These are phyloP conservation scores for Emericellopsis cladophorae DNA, from an alignment of 2,329 filamentous ascomycete genomes.

Conservation along the genomic window DNA sequence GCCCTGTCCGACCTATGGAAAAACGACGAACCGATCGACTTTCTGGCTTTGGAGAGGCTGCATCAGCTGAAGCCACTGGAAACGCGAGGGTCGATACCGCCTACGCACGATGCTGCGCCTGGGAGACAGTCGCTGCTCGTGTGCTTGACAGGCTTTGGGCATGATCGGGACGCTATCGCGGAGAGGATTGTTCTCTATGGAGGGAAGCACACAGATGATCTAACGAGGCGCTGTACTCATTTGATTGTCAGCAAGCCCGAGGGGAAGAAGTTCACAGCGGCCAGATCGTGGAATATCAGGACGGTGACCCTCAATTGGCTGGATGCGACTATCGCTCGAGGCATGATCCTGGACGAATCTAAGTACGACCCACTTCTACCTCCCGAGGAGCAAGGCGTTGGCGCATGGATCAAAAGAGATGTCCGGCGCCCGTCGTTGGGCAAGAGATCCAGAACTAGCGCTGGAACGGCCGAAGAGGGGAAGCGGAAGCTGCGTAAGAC, in stretches of 20 bases:
- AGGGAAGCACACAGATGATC: conserved; percentile 74
- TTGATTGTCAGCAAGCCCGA: conserved; percentile 68
- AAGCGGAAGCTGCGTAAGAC: conserved; percentile 77
- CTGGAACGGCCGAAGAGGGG: conserved; percentile 37
- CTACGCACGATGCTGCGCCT: conserved; percentile 8
- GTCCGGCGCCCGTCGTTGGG: conserved; percentile 32
- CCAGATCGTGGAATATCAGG: conserved; percentile 68
- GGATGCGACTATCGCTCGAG: conserved; percentile 65
- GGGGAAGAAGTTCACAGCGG: conserved; percentile 83
- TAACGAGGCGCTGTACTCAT: conserved; percentile 79
- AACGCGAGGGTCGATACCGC: conserved; percentile 25
- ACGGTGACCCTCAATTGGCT: conserved; percentile 81
- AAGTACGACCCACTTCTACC: conserved; percentile 69
- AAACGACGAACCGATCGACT: conserved; percentile 63
- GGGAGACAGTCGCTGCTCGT: conserved; percentile 26
- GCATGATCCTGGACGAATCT: conserved; percentile 84
- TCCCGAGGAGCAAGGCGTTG: conserved; percentile 57
- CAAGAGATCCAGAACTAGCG: conserved; percentile 45
- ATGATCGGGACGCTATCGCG: conserved; percentile 58
- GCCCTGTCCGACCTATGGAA: conserved; percentile 73
- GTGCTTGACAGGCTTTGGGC: conserved; percentile 46
- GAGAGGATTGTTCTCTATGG: conserved; percentile 57
- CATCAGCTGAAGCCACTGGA: conserved; percentile 54
- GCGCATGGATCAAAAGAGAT: conserved; percentile 53
- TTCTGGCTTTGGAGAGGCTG: conserved; percentile 53